Conservation (phyloP, 768 basidiomycete genomes). For the Pholiota conissans region DNA sequence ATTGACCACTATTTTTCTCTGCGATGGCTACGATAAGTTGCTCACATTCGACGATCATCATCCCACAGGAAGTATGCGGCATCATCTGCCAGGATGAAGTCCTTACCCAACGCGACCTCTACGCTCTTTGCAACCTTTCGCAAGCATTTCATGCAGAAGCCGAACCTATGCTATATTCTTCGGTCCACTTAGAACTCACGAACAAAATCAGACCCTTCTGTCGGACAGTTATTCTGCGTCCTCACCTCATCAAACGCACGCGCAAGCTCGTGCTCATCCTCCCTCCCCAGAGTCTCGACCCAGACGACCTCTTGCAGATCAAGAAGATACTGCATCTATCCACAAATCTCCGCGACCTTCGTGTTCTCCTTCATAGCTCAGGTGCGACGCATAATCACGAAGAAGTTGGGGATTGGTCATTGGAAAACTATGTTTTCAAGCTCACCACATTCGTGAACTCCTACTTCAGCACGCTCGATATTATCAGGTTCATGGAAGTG, state of each 20-base stretch:
- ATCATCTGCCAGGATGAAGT: neutral
- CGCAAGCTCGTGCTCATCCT: neutral
- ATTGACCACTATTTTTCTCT: no score
- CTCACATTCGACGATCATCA: neutral
- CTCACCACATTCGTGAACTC: neutral
- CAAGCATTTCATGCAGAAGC: neutral
- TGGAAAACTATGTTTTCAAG: neutral
- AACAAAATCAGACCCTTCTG: neutral
- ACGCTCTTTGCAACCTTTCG: neutral
- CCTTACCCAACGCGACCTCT: neutral
- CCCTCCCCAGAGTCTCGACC: neutral
- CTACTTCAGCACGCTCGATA: neutral
- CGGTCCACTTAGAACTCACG: neutral
- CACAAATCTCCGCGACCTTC: neutral
- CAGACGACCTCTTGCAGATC: neutral
- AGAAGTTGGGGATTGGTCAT: neutral
- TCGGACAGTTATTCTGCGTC: neutral
- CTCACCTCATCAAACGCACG: neutral
- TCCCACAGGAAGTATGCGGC: neutral
- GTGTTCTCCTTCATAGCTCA: neutral
- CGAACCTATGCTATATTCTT: neutral
- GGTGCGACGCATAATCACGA: no score
- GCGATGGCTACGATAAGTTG: neutral
- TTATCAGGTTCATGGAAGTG: neutral
- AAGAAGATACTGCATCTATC: neutral